A percentile compares a stretch with the other conserved stretches of the same genome.
Conservation (phyloP, 2,329 filamentous ascomycete species). For the Cladophialophora bantiana region DNA sequence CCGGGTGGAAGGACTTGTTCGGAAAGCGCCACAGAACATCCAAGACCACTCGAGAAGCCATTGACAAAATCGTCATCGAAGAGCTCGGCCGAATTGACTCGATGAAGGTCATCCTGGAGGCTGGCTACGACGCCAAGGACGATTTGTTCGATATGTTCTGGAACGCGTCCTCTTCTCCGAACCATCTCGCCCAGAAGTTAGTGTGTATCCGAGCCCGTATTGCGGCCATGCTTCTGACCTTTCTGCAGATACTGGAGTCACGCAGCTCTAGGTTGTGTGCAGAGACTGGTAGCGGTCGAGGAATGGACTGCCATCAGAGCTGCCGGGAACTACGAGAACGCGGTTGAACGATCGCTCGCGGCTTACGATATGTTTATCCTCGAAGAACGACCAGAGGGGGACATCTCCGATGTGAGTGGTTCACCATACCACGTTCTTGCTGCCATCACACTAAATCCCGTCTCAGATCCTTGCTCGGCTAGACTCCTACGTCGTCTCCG, state of each 20-base stretch:
- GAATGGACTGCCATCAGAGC: slow-evolving; percentile 71
- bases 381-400: slow-evolving; percentile 69
- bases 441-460: slow-evolving; percentile 27
- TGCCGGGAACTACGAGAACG: slow-evolving; percentile 55
- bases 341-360: slow-evolving; percentile 66
- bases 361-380: slow-evolving; percentile 91
- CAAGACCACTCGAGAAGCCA: slow-evolving; percentile 56
- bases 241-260: slow-evolving; percentile 72
- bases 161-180: slow-evolving; percentile 66
- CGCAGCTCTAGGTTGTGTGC: slow-evolving; percentile 77
- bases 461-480: slow-evolving; percentile 68
- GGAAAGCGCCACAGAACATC: slow-evolving; percentile 63
- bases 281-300: slow-evolving; percentile 78
- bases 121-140: slow-evolving; percentile 90
- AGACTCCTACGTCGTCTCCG: slow-evolving; percentile 65
- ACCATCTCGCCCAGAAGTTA: slow-evolving; percentile 77
- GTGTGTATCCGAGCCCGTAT: slow-evolving; percentile 7
- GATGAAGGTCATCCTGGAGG: slow-evolving; percentile 72
- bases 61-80: slow-evolving; percentile 74
- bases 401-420: slow-evolving; percentile 71
- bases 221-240: neutral
- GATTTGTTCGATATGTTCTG: slow-evolving; percentile 72
- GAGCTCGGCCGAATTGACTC: slow-evolving; percentile 73
- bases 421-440: slow-evolving; percentile 24
- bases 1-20: slow-evolving; percentile 74